Base-by-base conservation (phyloP, 257 asterid species). In the Solanum verrucosum region DNA sequence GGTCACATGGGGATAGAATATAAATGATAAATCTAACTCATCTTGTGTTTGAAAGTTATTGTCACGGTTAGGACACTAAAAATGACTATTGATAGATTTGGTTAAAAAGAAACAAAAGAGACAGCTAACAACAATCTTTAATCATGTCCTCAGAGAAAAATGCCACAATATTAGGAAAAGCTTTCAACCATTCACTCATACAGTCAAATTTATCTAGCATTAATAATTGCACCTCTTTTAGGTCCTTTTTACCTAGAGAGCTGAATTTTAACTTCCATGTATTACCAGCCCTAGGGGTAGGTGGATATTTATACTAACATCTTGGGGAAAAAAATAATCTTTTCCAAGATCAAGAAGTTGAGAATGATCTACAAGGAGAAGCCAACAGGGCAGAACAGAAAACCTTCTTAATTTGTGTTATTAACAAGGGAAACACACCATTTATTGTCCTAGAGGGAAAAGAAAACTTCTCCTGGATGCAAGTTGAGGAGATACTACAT, bases 1-100 rank as follows among this genome's bases (percentile, higher is more conserved):
- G 93, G 94, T 93, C 90, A 91, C 42, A 82, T 85, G 75, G 84
- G 65, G 40, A 27, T 42, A 65, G 2, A 63, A 34, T 33, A 70
- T 68, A 40, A 70, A 77, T 83, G 35, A 74, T 63, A 88, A 46
- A 68, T 74, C 86, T 49, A 82, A 49, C 86, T 82, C 44, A 82
- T 82, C 31, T 49, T 29, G 29, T 81, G 70, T 49, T 29, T 82
- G 31, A 49, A 49, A 29, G 85, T 81, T 29, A 49, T 79, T 44
- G 42, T 9, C 70, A 27, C 70, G 1, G 18, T 81, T 81, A 29
- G 68, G 42, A 81, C 85, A 29, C 68, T 79, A 79, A 79, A 31
- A 44, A 42, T 81, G 68, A 44, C 65, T 27, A 42, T 8, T 15
- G 84, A 44, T 4, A 44, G 3, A 79, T 27, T 81, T 9, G 42